Conservation (phyloP, 208 protist species). For the Zelonia costaricensis region DNA sequence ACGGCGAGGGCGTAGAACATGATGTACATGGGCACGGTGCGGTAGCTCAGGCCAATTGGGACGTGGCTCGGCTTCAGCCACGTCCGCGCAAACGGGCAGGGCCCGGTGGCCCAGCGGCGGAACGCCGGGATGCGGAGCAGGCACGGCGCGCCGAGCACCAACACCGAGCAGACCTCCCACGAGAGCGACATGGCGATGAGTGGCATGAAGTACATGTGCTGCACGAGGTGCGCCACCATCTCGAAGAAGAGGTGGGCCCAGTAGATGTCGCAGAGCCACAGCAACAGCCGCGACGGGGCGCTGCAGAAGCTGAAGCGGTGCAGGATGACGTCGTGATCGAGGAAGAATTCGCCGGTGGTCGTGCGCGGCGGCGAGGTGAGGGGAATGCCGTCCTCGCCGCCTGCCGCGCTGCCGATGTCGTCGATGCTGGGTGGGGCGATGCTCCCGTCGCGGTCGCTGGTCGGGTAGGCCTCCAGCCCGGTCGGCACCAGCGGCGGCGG, state of each 20-base stretch:
- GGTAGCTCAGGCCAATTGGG: slow-evolving; percentile 33
- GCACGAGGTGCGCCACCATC: slow-evolving; percentile 54
- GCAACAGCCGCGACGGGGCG: slow-evolving; percentile 39
- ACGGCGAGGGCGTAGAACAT: slow-evolving; percentile 58
- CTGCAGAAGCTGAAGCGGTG: slow-evolving; percentile 70
- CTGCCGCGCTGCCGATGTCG: not conserved
- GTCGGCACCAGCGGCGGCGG: too few species aligned
- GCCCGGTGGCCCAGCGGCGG: slow-evolving; percentile 47
- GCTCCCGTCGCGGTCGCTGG: slow-evolving; percentile 1
- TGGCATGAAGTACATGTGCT: slow-evolving; percentile 87
- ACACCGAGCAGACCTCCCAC: slow-evolving; percentile 52
- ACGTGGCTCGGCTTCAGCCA: slow-evolving; percentile 37
- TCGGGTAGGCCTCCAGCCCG: too few species aligned
- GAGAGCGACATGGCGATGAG: slow-evolving; percentile 77
- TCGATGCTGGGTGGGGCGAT: too few species aligned
- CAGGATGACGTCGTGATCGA: slow-evolving; percentile 44
- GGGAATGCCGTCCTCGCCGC: not conserved
- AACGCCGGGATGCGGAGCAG: slow-evolving; percentile 48
- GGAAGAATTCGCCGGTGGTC: slow-evolving; percentile 43
- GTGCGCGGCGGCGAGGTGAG: slow-evolving; percentile 10
- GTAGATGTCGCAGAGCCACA: slow-evolving; percentile 81
- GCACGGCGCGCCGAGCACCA: slow-evolving; percentile 43
- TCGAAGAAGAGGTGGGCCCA: slow-evolving; percentile 68
- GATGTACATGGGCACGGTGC: slow-evolving; percentile 68
- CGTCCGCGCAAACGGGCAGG: slow-evolving; percentile 34